These are phyloP conservation scores for Parasarocladium wereldwijsianum DNA, from an alignment of 2,329 filamentous ascomycete genomes.

Conservation along the genomic window DNA sequence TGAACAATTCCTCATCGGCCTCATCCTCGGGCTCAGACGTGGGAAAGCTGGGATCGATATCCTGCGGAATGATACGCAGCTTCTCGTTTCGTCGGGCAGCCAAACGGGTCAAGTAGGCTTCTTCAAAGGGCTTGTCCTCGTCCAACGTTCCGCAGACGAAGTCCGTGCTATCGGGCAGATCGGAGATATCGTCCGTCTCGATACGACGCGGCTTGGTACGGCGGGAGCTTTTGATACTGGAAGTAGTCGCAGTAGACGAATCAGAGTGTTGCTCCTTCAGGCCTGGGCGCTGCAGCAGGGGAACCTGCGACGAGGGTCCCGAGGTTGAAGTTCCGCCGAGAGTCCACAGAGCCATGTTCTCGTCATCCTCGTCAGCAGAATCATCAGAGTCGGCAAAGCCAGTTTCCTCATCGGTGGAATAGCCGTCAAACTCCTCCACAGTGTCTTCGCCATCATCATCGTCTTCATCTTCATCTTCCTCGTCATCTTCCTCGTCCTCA, in stretches of 20 bases:
- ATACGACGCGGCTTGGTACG: constrained; percentile 15
- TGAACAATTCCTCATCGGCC: constrained; percentile 56
- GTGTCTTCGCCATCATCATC: constrained; percentile 35
- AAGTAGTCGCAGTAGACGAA: constrained; percentile 39
- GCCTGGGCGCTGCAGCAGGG: constrained; percentile 18
- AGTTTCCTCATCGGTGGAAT: constrained; percentile 59
- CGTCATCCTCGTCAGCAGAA: constrained; percentile 48
- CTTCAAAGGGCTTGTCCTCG: constrained; percentile 87
- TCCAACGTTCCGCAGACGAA: constrained; percentile 98
- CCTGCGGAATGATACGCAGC: constrained; percentile 75
- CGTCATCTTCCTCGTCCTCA: constrained; percentile 31
- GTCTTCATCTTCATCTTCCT: constrained; percentile 33
- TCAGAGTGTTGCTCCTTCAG: constrained; percentile 38
- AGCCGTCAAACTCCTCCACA: constrained; percentile 49
- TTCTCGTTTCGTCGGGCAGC: constrained; percentile 71
- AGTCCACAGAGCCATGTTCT: constrained; percentile 43
- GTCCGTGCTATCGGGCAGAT: constrained; percentile 91
- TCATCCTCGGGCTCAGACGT: constrained; percentile 85
- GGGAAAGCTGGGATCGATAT: constrained; percentile 94
- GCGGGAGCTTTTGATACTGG: constrained; percentile 13
- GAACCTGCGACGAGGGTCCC: not conserved
- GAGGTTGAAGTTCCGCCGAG: constrained; percentile 15
- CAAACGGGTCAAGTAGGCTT: constrained; percentile 76
- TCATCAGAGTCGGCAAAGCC: constrained; percentile 57
- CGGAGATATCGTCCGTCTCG: constrained; percentile 44